These are phyloP conservation scores for Phialophora chinensis DNA, from an alignment of 2,329 filamentous ascomycete species.

Conservation along the genomic window DNA sequence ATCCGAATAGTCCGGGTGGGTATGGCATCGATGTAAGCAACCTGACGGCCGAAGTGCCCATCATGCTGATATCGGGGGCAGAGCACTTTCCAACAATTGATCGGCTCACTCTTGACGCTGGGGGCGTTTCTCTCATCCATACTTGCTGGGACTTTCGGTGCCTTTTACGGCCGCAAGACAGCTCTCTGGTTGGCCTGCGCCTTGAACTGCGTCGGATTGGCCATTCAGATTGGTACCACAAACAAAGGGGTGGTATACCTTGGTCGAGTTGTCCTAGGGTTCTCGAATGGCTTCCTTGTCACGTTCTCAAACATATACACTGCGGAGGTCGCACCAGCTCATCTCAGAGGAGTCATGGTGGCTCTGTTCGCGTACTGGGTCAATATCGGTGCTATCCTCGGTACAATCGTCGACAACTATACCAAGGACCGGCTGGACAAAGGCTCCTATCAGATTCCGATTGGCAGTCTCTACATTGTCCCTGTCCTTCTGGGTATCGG, in stretches of 20 bases:
- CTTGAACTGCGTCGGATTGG: slow-evolving; percentile 7
- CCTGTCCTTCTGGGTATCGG: slow-evolving; percentile 38
- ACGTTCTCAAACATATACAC: slow-evolving; percentile 57
- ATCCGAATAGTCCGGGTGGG: slow-evolving; percentile 1
- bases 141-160: slow-evolving; percentile 5
- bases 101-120: slow-evolving; percentile 17
- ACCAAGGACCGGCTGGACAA: slow-evolving; percentile 44
- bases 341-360: slow-evolving; percentile 57
- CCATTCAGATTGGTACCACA: slow-evolving; percentile 18
- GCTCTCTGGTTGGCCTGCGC: slow-evolving; percentile 15
- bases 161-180: slow-evolving; percentile 14
- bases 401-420: slow-evolving; percentile 39
- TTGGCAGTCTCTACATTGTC: slow-evolving; percentile 39
- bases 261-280: slow-evolving; percentile 14
- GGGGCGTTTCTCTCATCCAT: slow-evolving; percentile 15
- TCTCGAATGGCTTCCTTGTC: slow-evolving; percentile 51
- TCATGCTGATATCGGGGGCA: not conserved
- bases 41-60: not conserved
- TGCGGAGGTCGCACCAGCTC: slow-evolving; percentile 56
- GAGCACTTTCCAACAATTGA: slow-evolving; percentile 17
- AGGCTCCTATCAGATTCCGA: slow-evolving; percentile 41
- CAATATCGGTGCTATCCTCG: slow-evolving; percentile 36
- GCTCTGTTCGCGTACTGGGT: slow-evolving; percentile 51
- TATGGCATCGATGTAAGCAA: slow-evolving; percentile 7
- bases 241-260: slow-evolving; percentile 16